Percentiles rank a stretch among this genome's conserved stretches.
These are phyloP conservation scores for Termitomyces sp. DNA, from an alignment of 768 basidiomycete genomes.

Conservation along the genomic window DNA sequence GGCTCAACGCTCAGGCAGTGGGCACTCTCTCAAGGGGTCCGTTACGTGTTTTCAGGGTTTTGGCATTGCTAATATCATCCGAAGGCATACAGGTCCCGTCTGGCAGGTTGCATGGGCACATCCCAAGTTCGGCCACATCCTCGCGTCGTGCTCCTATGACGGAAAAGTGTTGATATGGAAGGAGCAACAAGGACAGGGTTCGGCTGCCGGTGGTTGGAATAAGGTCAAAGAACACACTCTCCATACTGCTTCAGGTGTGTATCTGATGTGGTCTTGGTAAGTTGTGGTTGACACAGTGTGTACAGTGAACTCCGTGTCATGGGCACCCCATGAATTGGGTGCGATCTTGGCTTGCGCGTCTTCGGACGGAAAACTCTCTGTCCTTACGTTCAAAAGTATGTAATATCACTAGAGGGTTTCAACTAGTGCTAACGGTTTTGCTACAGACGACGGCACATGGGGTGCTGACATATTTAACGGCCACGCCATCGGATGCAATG, in stretches of 20 bases:
- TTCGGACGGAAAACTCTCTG: constrained; percentile 95
- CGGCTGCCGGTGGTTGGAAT: constrained; percentile 66
- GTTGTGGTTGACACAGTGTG: neutral
- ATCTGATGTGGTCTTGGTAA: neutral
- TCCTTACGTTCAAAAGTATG: constrained; percentile 93
- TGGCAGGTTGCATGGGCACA: constrained; percentile 99
- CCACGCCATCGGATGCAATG: constrained; percentile 94
- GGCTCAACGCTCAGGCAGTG: constrained; percentile 50
- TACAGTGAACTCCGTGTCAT: constrained; percentile 92
- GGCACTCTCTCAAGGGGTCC: constrained; percentile 79
- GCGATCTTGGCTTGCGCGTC: constrained; percentile 96
- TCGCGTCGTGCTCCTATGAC: constrained; percentile 98
- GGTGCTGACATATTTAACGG: constrained; percentile 93
- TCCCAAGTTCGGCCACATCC: constrained; percentile 93
- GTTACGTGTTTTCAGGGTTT: constrained; percentile 12
- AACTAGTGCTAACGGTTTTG: neutral
- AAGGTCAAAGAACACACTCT: constrained; percentile 94
- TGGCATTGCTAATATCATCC: neutral
- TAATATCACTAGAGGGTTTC: neutral
- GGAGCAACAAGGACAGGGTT: constrained; percentile 63
- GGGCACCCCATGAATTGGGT: constrained; percentile 98
- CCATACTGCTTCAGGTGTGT: constrained; percentile 87
- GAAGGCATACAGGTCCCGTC: constrained; percentile 92
- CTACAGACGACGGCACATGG: constrained; percentile 90
- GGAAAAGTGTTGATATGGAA: constrained; percentile 99